phyloP scores from a whole-genome alignment of 805 yeast species.

The Cyberlindnera bimundalis region DNA sequence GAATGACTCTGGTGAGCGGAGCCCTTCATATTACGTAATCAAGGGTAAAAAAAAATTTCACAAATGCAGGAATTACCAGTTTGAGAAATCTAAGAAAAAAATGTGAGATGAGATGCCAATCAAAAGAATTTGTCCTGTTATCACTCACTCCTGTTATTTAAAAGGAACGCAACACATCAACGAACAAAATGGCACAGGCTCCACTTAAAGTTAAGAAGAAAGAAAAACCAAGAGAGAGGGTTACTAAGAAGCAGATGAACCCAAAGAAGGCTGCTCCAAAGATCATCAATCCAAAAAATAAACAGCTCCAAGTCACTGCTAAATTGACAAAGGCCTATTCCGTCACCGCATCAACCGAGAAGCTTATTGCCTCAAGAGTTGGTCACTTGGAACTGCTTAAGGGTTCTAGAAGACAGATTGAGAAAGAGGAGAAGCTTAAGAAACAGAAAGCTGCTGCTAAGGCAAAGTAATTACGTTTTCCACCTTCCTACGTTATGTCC shows the following conservation, averaged over 20 bases:
- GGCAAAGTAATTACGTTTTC: background rate
- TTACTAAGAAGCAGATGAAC: constrained; percentile 61
- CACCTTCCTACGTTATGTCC: background rate
- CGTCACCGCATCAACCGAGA: constrained; percentile 68
- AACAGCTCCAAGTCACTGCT: constrained; percentile 45
- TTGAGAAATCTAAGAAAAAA: too few species aligned
- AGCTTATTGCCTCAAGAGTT: constrained; percentile 79
- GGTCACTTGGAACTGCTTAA: constrained; percentile 91
- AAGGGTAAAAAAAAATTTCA: background rate
- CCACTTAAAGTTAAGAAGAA: constrained; percentile 51
- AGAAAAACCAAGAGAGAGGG: constrained; percentile 35
- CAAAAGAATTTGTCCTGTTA: background rate
- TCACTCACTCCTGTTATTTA: background rate
- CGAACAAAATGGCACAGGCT: constrained; percentile 64
- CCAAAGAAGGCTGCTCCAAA: constrained; percentile 73
- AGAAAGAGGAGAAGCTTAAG: constrained; percentile 51
- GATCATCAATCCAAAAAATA: constrained; percentile 64
- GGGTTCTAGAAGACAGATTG: constrained; percentile 84
- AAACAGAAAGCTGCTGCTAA: constrained; percentile 27
- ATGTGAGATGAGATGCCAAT: too few species aligned
- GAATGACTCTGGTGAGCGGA: constrained; percentile 13
- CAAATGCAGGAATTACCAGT: constrained; percentile 4
- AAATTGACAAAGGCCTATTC: constrained; percentile 52
- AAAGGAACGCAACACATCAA: background rate
- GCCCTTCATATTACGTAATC: background rate